Percentiles rank a stretch among this genome's conserved stretches.
Evolutionary conservation across 345 rosid genomes (phyloP).

Genomic region (Stellera chamaejasme): DNA sequence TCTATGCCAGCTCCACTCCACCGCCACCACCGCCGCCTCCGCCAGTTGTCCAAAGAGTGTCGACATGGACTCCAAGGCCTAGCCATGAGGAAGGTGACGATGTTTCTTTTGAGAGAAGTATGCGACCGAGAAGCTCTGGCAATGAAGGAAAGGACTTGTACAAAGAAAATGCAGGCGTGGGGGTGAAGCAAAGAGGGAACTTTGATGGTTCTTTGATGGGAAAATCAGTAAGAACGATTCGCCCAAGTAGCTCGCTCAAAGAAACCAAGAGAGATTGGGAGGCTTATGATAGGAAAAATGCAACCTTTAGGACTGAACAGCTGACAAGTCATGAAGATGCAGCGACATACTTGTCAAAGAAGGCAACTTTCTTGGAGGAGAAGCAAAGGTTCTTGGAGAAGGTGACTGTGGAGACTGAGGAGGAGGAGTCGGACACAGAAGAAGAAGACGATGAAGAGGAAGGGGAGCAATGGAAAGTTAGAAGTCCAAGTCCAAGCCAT

Average conservation of each 20-base stretch:
- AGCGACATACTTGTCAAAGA: constrained; percentile 14
- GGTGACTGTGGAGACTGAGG: constrained; percentile 22
- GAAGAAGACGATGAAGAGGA: constrained; percentile 19
- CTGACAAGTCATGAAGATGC: constrained; percentile 12
- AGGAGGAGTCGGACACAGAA: constrained; percentile 22
- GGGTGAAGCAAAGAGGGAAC: constrained; percentile 10
- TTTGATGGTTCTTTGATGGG: constrained; percentile 17
- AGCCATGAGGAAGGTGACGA: constrained; percentile 15
- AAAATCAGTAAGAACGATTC: constrained; percentile 21
- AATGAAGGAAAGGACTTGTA: constrained; percentile 11
- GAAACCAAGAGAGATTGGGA: constrained; percentile 15
- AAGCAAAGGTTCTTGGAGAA: constrained; percentile 23
- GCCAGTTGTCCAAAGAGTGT: constrained; percentile 14
- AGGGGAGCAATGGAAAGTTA: neutral
- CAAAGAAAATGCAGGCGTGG: constrained; percentile 4
- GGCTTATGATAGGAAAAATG: constrained; percentile 8
- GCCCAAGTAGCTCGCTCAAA: constrained; percentile 25
- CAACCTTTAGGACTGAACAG: constrained; percentile 14
- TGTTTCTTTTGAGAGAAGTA: constrained; percentile 15
- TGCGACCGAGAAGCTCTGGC: constrained; percentile 15
- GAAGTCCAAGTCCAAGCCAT: constrained; percentile 10
- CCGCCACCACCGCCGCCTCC: constrained; percentile 45
- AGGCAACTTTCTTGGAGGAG: constrained; percentile 22
- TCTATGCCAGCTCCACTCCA: constrained; percentile 33
- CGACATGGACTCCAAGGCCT: constrained; percentile 20